Conservation (phyloP, 768 basidiomycete genomes). For the Leccinum olivaceopallidum region DNA sequence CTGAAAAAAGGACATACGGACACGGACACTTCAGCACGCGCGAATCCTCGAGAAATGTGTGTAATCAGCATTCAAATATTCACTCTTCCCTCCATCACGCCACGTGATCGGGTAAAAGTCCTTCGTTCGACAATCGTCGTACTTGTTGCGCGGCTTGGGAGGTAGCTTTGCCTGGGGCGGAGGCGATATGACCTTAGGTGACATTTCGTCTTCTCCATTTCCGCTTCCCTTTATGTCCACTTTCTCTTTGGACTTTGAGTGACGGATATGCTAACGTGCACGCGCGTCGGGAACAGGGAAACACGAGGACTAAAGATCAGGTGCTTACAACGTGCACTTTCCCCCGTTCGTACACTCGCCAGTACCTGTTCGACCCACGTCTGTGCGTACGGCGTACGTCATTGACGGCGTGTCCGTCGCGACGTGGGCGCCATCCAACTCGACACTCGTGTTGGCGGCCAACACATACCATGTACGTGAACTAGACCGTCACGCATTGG, state of each 20-base stretch:
- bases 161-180: constrained; percentile 20
- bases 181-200: not conserved
- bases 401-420: constrained; percentile 47
- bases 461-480: constrained; percentile 50
- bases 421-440: constrained; percentile 43
- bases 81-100: constrained; percentile 52
- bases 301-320: not conserved
- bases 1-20: constrained; percentile 9
- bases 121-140: constrained; percentile 42
- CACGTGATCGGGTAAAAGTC: constrained; percentile 67
- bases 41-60: not conserved
- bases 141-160: constrained; percentile 27
- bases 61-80: not conserved
- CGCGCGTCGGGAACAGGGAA: not conserved
- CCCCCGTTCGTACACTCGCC: constrained; percentile 54
- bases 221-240: not conserved
- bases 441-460: constrained; percentile 48
- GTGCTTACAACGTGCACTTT: constrained; percentile 59
- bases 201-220: not conserved
- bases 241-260: constrained; percentile 16
- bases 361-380: constrained; percentile 40
- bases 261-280: constrained; percentile 43
- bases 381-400: constrained; percentile 41
- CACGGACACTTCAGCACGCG: not conserved
- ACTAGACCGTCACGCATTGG: constrained; percentile 26